Evolutionary conservation across 345 rosid species (phyloP), one percentile per base, ranked within the genome.

Genomic region (Rubroshorea leprosula): DNA sequence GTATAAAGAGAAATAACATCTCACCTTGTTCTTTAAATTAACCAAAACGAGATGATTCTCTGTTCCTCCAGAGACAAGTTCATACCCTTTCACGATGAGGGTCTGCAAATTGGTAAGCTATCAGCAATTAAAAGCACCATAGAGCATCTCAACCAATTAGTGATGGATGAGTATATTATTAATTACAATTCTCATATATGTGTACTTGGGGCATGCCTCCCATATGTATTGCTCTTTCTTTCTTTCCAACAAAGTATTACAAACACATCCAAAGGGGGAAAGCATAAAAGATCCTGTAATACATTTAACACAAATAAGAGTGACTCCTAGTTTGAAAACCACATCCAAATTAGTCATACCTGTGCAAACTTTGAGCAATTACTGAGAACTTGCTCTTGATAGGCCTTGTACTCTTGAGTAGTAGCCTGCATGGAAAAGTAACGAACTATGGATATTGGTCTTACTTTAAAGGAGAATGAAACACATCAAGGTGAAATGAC

Each of bases 1-100:
- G 41, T 10, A 1, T 8, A 35, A 35, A 35, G 41, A 13, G 12
- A 35, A 35, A 35, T 35, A 35, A 17, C 65, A 41, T 53, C 60
- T 68, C 64, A 89, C 99, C 96, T 89, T 93, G 75, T 53, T 73
- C 80, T 89, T 93, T 71, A 93, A 74, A 70, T 93, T 93, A 72
- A 93, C 99, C 82, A 93, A 75, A 68, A 93, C 99, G 67, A 93
- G 57, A 73, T 93, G 99, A 81, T 89, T 93, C 54, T 93, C 99
- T 15, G 99, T 93, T 63, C 97, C 99, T 51, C 99, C 96, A 67
- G 99, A 93, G 62, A 93, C 97, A 65, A 93, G 86, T 18, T 89
- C 96, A 67, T 89, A 89, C 15, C 99, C 97, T 21, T 20, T 63
- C 78, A 63, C 58, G 31, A 53, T 49, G 65, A 93, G 77, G 54